Evolutionary conservation across 805 yeast genomes (phyloP), one percentile per base, ranked within the genome.

Genomic region (Suhomyces pyralidae): DNA sequence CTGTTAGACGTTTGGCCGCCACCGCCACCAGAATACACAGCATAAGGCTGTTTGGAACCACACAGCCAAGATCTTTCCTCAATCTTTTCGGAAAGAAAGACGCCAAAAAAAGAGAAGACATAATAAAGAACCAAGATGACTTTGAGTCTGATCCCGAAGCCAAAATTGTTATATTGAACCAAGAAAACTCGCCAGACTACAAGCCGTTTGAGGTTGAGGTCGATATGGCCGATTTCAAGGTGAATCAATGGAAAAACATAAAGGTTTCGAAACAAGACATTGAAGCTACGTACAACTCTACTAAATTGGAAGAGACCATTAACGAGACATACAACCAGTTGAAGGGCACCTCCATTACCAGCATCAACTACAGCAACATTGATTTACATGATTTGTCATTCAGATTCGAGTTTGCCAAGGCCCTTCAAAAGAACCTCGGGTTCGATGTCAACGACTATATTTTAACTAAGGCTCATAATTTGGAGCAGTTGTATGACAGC

Each of bases 361-460:
- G 50, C 19, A 46, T 44, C 7, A 53, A 56, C 14, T 62, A 59
- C 45, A 47, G 57, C 7, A 28, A 44, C 7, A 49, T 62, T 5
- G 56, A 62, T 46, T 64, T 79, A 48, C 61, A 63, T 45, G 81
- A 84, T 55, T 69, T 85, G 42, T 54, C 62, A n/a, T 63, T 67
- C 52, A 71, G 89, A 61, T 84, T 86, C 61, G 58, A 65, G 19
- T 66, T 79, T 19, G 58, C 77, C 46, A 85, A 85, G 65, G 55
- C 58, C 17, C 72, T 84, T 45, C 83, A 81, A 58, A 65, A 64
- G 53, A 63, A 64, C 25, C 76, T 83, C 51, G 82, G 84, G 2
- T 63, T 83, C 34, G 74, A 78, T 28, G 71, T 86, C 26, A 81
- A 81, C 24, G 91, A 85, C 64, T 68, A 70, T 46, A 66, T 71